A percentile compares a stretch with the other conserved stretches of the same genome.
Evolutionary conservation across 2,329 filamentous ascomycete species (phyloP).

Genomic region (Neonectria ditissima): DNA sequence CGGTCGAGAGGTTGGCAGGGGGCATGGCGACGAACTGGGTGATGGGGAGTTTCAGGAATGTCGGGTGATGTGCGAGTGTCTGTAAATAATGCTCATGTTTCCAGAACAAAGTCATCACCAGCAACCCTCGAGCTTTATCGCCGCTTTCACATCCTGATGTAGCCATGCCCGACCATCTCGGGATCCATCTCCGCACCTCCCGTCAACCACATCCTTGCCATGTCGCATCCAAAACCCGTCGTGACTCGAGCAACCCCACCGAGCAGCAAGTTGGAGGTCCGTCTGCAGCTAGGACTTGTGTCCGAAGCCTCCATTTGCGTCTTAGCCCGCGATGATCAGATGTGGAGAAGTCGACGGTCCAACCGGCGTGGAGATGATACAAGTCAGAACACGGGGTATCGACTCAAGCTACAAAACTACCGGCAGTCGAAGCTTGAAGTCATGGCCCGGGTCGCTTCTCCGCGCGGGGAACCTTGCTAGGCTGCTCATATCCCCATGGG

Average conservation of each 20-base stretch:
- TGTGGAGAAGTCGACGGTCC: background rate
- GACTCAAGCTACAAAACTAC: background rate
- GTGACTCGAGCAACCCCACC: slow-evolving; percentile 1
- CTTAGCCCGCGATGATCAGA: slow-evolving; percentile 12
- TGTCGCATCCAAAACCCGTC: background rate
- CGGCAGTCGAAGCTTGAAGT: background rate
- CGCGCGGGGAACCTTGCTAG: slow-evolving; percentile 10
- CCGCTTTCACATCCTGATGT: background rate
- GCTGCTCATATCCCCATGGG: background rate
- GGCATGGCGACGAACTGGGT: background rate
- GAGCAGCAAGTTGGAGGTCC: background rate
- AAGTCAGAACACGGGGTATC: background rate
- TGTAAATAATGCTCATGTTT: background rate
- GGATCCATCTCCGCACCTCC: background rate
- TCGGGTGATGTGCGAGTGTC: background rate
- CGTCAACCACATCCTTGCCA: background rate
- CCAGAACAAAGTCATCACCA: background rate
- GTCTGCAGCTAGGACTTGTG: slow-evolving; percentile 24
- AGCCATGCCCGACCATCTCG: background rate
- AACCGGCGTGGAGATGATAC: background rate
- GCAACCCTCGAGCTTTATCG: background rate
- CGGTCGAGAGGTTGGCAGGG: slow-evolving; percentile 21
- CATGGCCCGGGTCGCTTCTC: background rate
- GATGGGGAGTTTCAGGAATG: background rate
- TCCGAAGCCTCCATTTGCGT: slow-evolving; percentile 15